Evolutionary conservation across 768 basidiomycete genomes (phyloP).

Genomic region (Dioszegia aurantiaca): DNA sequence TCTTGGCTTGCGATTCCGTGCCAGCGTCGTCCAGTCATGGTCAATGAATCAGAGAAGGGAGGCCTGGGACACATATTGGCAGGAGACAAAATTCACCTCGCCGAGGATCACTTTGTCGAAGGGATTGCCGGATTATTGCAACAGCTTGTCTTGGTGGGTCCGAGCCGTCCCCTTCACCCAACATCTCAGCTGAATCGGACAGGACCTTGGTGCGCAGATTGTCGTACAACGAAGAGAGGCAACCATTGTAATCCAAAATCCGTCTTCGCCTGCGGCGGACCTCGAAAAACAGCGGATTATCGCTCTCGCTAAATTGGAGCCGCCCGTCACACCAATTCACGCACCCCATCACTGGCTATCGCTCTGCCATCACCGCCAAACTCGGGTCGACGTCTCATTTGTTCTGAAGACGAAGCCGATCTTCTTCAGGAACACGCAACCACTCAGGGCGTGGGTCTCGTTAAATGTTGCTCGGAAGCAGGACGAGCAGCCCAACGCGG

Average conservation of each 20-base stretch:
- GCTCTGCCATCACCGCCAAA: conserved; percentile 2
- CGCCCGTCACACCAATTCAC: conserved; percentile 13
- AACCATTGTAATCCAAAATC: conserved; percentile 28
- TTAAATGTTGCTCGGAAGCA: conserved; percentile 30
- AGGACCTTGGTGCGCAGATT: conserved; percentile 18
- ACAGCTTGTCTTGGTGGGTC: conserved; percentile 17
- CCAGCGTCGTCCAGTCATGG: no score
- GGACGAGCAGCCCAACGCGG: conserved; percentile 20
- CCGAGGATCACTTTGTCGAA: conserved; percentile 27
- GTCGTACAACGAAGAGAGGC: conserved; percentile 14
- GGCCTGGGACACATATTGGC: no score
- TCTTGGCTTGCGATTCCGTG: neutral
- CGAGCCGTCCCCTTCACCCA: neutral
- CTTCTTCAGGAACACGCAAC: conserved; percentile 20
- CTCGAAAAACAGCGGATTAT: conserved; percentile 16
- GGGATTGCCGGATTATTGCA: neutral
- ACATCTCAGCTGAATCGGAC: neutral
- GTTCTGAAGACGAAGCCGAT: conserved; percentile 13
- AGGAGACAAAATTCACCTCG: conserved; percentile 22
- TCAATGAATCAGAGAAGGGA: no score
- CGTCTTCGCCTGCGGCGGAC: conserved; percentile 10
- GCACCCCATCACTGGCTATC: conserved; percentile 39
- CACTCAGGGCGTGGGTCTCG: conserved; percentile 37
- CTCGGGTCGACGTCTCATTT: neutral
- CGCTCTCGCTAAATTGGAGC: conserved; percentile 2